Evolutionary conservation across 2,329 filamentous ascomycete genomes (phyloP).

Genomic region (Beauveria sp.): DNA sequence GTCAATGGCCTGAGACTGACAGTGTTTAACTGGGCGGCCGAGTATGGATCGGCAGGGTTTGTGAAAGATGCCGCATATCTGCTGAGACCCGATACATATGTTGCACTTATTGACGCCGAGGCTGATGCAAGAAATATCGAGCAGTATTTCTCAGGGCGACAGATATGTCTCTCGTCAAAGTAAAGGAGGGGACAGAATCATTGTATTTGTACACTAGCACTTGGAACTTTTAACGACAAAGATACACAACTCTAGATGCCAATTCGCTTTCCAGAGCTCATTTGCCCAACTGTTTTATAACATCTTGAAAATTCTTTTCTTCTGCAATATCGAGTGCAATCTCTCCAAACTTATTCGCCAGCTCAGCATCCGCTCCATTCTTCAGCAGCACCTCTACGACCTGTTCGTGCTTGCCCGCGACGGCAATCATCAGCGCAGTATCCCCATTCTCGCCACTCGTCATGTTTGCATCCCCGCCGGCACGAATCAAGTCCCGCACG

Average conservation of each 20-base stretch:
- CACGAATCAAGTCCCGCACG: slow-evolving; percentile 3
- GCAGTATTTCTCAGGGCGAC: not conserved
- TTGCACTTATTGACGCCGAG: not conserved
- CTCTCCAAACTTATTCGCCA: slow-evolving; percentile 8
- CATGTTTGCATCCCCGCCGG: not conserved
- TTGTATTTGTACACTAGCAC: not conserved
- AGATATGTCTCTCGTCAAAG: not conserved
- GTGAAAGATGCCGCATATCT: not conserved
- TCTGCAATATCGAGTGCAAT: slow-evolving; percentile 6
- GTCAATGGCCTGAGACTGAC: not conserved
- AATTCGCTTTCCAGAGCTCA: not conserved
- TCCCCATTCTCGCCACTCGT: not conserved
- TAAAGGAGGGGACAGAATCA: not conserved
- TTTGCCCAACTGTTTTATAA: not conserved
- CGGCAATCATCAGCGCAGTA: not conserved
- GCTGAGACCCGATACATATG: slow-evolving; percentile 8
- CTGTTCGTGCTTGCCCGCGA: slow-evolving; percentile 3
- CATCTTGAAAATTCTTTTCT: not conserved
- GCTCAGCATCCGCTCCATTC: not conserved
- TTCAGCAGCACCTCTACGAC: slow-evolving; percentile 6
- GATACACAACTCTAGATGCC: not conserved
- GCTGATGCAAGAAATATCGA: not conserved
- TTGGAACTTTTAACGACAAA: not conserved
- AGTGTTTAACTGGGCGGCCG: not conserved
- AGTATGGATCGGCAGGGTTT: not conserved